Base-by-base conservation (phyloP, 768 basidiomycete genomes). In the Dendrothele bispora region DNA sequence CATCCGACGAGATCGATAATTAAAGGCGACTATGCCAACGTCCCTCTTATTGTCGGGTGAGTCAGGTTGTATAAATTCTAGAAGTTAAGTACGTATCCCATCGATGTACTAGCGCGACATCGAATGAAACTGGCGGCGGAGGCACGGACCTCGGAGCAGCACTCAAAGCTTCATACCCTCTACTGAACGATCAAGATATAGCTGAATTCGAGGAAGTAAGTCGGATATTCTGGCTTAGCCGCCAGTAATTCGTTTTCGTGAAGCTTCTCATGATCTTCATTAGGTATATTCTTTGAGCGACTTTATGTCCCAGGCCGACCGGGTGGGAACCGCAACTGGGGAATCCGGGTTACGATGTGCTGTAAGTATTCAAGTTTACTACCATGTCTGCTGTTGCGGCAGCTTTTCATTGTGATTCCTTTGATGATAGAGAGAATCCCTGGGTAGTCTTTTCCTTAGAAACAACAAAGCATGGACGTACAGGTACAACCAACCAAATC, bases 41-140 rank as follows among this genome's bases (percentile, higher is more conserved):
- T 83, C 3, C 77, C 81, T 6, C 57, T 84, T 3, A 75, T 87
- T 24, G 74, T 81, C 25, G 80, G 82, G 83, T 83, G 55, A 18
- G 71, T 60, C 26, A 15, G 42, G 44, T 37, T 39, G n/a, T n/a
- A n/a, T n/a, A n/a, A n/a, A 38, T 22, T 42, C 27, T 15, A 12
- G 26, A 21, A 35, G 29, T 20, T 7, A 7, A 25, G 27, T 35
- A n/a, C 20, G 34, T 39, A 25, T 18, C 7, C 44, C 25, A n/a
- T 34, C 34, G 28, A n/a, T 21, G 8, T 30, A 11, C 48, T 44
- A 70, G 83, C 2, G 67, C 82, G 0, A 81, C 79, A 2, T 77
- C 80, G 5, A 82, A 86, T 40, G 82, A 85, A 56, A 79, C 83
- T 1, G 60, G 78, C 32, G 70, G 74, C 3, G 63, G 69, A 7